These are phyloP conservation scores for Gaeumannomyces sp. DNA, from an alignment of 2,329 filamentous ascomycete genomes.

Conservation along the genomic window DNA sequence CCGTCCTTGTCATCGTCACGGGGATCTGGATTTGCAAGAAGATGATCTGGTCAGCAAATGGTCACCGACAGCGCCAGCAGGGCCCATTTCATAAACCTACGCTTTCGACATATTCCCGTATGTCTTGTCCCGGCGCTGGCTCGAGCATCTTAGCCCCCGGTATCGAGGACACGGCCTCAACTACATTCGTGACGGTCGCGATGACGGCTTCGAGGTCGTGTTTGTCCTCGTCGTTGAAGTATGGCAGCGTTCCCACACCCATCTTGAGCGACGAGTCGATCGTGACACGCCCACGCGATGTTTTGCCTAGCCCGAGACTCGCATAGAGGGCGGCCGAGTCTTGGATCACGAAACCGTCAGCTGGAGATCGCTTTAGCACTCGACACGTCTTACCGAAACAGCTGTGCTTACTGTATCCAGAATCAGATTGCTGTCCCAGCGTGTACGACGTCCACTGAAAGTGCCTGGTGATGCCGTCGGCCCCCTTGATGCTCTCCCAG, in stretches of 20 bases:
- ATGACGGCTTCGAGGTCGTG: slow-evolving; percentile 2
- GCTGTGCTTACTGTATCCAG: background rate
- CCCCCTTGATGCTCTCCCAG: slow-evolving; percentile 50
- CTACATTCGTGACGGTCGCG: background rate
- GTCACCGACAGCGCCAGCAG: no score
- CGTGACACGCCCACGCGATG: background rate
- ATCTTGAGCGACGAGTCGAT: slow-evolving; percentile 2
- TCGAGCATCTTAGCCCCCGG: background rate
- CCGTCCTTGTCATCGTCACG: slow-evolving; percentile 24
- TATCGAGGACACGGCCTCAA: background rate
- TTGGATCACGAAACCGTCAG: background rate
- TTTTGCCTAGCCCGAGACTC: background rate
- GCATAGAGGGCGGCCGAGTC: slow-evolving; percentile 28
- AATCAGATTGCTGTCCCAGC: background rate
- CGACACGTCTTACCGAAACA: no score
- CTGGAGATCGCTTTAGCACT: background rate
- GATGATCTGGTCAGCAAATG: slow-evolving; percentile 22
- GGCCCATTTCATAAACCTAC: background rate
- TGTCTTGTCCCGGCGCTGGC: background rate
- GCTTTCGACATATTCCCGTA: background rate
- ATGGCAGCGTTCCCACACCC: background rate
- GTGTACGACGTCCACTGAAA: slow-evolving; percentile 50
- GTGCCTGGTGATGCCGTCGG: slow-evolving; percentile 54
- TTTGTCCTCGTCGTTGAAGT: background rate
- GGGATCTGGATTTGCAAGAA: slow-evolving; percentile 21